Base-by-base conservation (phyloP, 2,329 filamentous ascomycete genomes). In the Fusarium subglutinans region DNA sequence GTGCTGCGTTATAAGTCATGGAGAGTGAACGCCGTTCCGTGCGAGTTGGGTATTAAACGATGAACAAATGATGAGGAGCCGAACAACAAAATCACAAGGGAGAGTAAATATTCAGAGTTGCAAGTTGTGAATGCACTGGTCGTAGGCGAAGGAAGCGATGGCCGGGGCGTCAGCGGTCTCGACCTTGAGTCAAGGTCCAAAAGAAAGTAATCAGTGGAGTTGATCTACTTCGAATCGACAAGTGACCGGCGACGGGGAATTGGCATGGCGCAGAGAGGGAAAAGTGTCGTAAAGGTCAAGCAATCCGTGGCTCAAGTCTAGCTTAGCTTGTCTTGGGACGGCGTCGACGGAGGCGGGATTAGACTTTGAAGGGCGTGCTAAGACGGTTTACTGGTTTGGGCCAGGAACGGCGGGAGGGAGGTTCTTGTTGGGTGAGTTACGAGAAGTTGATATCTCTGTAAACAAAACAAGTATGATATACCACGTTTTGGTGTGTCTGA, bases 1-100 rank as follows among this genome's bases (percentile, higher is more conserved):
- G 66, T 70, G 53, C 64, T 63, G 62, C 68, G 61, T 77, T 74
- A 71, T 76, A 78, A 78, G 69, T 66, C 73, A 79, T 77, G 64
- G 72, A 70, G 69, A 68, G 47, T 53, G 67, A 60, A 65, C 38
- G 68, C 55, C 60, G 61, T 73, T 50, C 61, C 38, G 54, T 60
- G 63, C 60, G 50, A 63, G 63, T 56, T 66, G 20, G 14, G 30
- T 50, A 45, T 28, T 61, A 48, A 64, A 63, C 9, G 47, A 58
- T 60, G 24, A 28, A 22, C 20, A 65, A 41, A 58, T 17, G 28
- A 40, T 50, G 47, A 57, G 17, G 53, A 37, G 30, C n/a, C 57
- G 43, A 28, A 37, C 40, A 15, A 50, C 17, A 38, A 40, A 38
- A 48, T 45, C 24, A 47, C 37, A 60, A 47, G 44, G 56, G 26